Conservation (phyloP, 179 eudicot species). For the Carnegiea gigantea region DNA sequence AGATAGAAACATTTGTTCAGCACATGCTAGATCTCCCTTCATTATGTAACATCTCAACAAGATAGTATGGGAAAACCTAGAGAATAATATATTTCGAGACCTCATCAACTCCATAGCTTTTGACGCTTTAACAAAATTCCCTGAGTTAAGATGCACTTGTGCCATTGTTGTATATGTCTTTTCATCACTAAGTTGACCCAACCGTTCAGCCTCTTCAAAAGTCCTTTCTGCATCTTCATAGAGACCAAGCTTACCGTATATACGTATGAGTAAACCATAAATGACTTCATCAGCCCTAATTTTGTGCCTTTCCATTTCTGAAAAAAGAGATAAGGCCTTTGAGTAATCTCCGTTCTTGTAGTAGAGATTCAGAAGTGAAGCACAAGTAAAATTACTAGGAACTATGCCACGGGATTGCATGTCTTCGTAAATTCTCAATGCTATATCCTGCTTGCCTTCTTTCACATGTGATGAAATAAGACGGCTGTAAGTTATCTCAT, state of each 20-base stretch:
- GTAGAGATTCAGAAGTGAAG: conserved; percentile 67
- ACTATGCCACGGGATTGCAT: conserved; percentile 58
- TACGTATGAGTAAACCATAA: conserved; percentile 79
- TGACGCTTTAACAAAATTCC: conserved; percentile 57
- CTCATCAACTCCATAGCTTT: conserved; percentile 60
- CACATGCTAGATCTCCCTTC: conserved; percentile 65
- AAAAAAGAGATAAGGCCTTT: conserved; percentile 73
- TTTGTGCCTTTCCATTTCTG: conserved; percentile 73
- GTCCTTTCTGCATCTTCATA: conserved; percentile 79
- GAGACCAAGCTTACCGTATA: conserved; percentile 91
- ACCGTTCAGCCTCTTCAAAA: conserved; percentile 57
- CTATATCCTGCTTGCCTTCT: conserved; percentile 48
- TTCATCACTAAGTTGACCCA: conserved; percentile 66
- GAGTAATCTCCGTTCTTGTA: conserved; percentile 76
- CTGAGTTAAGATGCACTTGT: conserved; percentile 70
- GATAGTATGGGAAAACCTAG: conserved; percentile 58
- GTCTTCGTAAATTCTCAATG: conserved; percentile 65
- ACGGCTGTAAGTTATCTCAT: conserved; percentile 79
- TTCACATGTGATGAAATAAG: conserved; percentile 55
- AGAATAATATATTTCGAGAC: conserved; percentile 47
- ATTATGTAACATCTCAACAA: conserved; percentile 62
- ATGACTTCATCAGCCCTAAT: conserved; percentile 81
- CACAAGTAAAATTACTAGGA: conserved; percentile 87
- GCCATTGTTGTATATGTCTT: conserved; percentile 84
- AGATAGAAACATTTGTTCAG: conserved; percentile 61